Evolutionary conservation across 2,329 filamentous ascomycete genomes (phyloP), one percentile per base, ranked within the genome.

Genomic region (Ceratocystis albifundus): DNA sequence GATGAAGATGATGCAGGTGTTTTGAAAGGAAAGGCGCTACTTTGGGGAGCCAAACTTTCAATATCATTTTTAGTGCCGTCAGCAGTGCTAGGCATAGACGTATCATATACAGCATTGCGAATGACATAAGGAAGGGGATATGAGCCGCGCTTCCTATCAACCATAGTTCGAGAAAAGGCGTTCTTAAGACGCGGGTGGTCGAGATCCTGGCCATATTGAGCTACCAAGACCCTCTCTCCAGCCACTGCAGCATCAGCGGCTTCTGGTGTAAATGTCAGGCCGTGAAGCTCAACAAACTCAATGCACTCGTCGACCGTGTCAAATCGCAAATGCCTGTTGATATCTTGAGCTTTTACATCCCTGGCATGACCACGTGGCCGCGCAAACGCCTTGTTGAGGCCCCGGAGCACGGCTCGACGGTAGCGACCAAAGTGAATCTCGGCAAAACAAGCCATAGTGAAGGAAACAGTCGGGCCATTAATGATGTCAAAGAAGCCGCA

Each of bases 371-470:
- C 80, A 68, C 82, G 79, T 28, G 82, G 81, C 66, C 84, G 79
- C 1, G 81, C 77, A 69, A 85, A 83, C 0, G 81, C 78, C 65
- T 76, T 78, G 63, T 81, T 79, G 25, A 87, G 75, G 17, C 80
- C 80, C 65, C 79, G 79, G 20, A 88, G 72, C 17, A 86, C 81
- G 12, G 80, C 78, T 65, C 83, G 82, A 50, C 85, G 83, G 41
- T 87, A 76, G 45, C 79, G 77, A 50, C 82, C 81, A 67, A 88
- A 87, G 71, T 86, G 84, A n/a, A 85, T 82, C 71, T 88, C 85
- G 5, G 84, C 84, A 68, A 88, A 82, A 70, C 85, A 88, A 15
- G 84, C 85, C 83, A 88, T 86, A 0, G 84, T 86, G 71, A 88
- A 88, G 0, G 85, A 87, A 1, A 86, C 80, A 17, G 77, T 74